Percentiles rank a stretch among this genome's conserved stretches.
Conservation (phyloP, 306 rosid genomes). For the Neltuma alba region DNA sequence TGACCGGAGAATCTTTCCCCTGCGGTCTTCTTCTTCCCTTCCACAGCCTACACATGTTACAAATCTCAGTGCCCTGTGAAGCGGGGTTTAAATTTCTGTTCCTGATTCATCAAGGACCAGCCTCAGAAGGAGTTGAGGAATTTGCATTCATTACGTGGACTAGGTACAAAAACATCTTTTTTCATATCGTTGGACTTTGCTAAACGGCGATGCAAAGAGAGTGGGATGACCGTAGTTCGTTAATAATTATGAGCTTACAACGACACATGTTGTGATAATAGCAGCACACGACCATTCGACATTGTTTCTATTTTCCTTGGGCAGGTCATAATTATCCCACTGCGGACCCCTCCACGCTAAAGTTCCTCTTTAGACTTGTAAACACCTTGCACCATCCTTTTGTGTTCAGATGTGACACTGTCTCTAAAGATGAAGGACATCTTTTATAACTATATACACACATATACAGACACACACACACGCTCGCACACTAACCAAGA, state of each 20-base stretch:
- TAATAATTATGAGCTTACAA: slow-evolving; percentile 28
- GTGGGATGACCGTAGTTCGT: slow-evolving; percentile 31
- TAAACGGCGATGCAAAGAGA: slow-evolving; percentile 27
- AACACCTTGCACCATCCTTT: background rate
- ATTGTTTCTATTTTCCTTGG: slow-evolving; percentile 38
- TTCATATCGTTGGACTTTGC: background rate
- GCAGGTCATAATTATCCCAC: slow-evolving; percentile 19
- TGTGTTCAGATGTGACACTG: background rate
- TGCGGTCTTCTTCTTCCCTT: slow-evolving; percentile 31
- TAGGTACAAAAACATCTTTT: background rate
- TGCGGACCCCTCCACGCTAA: slow-evolving; percentile 14
- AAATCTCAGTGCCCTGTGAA: slow-evolving; percentile 30
- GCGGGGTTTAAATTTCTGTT: slow-evolving; percentile 18
- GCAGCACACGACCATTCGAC: slow-evolving; percentile 43
- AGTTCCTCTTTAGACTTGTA: background rate
- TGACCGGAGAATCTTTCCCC: slow-evolving; percentile 43
- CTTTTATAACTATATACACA: background rate
- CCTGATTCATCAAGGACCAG: slow-evolving; percentile 30
- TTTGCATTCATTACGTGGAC: slow-evolving; percentile 54
- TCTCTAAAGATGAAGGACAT: background rate
- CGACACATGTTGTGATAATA: slow-evolving; percentile 8
- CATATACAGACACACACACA: background rate
- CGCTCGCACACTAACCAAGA: background rate
- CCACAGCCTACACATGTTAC: slow-evolving; percentile 8
- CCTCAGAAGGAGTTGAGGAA: background rate